phyloP scores from a whole-genome alignment of 2,329 filamentous ascomycete genomes.

The Parastagonospora nodorum region DNA sequence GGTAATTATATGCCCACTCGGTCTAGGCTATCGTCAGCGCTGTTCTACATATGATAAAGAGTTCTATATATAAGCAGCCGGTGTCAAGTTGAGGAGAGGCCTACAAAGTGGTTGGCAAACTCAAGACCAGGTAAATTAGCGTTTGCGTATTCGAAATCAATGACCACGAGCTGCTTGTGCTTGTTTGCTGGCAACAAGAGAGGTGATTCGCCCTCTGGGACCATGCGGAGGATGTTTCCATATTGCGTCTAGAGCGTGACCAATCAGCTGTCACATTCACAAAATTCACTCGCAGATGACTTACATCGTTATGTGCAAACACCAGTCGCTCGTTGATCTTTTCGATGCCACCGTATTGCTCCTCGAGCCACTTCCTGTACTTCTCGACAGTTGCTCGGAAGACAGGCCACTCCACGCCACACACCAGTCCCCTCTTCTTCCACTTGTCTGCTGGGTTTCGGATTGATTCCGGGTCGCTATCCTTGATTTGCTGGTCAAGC shows the following conservation, averaged over 20 bases:
- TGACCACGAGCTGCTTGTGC: conserved; percentile 95
- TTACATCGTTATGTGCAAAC: conserved; percentile 97
- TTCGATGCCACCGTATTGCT: conserved; percentile 69
- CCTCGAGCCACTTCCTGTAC: conserved; percentile 76
- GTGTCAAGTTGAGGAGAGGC: conserved; percentile 17
- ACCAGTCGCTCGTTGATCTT: conserved; percentile 76
- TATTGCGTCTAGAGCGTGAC: conserved; percentile 80
- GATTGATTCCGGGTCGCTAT: conserved; percentile 35
- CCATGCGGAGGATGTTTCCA: conserved; percentile 87
- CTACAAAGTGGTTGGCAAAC: conserved; percentile 94
- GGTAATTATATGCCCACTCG: conserved; percentile 99
- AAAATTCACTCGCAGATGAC: conserved; percentile 34
- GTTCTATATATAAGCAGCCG: background rate
- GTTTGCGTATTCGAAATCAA: conserved; percentile 96
- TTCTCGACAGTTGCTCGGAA: conserved; percentile 77
- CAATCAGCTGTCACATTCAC: conserved; percentile 10
- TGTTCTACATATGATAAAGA: background rate
- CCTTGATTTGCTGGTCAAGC: conserved; percentile 65
- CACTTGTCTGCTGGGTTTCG: conserved; percentile 58
- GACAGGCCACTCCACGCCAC: conserved; percentile 78
- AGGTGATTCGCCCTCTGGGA: conserved; percentile 74
- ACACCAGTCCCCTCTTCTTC: conserved; percentile 76
- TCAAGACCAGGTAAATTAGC: conserved; percentile 86
- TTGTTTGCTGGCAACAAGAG: conserved; percentile 87
- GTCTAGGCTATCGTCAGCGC: conserved; percentile 51